These are phyloP conservation scores for Ceratonia siliqua DNA, from an alignment of 306 rosid species.

Conservation along the genomic window DNA sequence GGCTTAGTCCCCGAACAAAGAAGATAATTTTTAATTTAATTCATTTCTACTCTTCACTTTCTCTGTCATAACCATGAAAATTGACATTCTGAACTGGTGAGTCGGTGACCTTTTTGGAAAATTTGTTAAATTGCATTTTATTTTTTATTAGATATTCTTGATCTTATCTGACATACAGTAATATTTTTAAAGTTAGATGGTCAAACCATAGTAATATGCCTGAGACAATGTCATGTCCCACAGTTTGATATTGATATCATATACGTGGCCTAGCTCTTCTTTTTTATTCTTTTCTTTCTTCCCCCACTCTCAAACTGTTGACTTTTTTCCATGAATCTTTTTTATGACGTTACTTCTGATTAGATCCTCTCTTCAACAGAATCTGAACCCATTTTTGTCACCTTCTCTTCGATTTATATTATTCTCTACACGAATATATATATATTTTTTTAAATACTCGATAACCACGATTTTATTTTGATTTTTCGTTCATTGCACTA, in stretches of 20 bases:
- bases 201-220: slow-evolving; percentile 44
- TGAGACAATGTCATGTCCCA: slow-evolving; percentile 28
- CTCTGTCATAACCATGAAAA: too few species aligned
- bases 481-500: not conserved
- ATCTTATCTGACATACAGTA: slow-evolving; percentile 3
- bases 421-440: too few species aligned
- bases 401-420: not conserved
- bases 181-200: slow-evolving; percentile 18
- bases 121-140: slow-evolving; percentile 36
- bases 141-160: slow-evolving; percentile 29
- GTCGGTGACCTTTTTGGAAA: slow-evolving; percentile 45
- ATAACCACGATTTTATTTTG: not conserved
- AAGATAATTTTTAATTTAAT: too few species aligned
- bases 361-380: slow-evolving; percentile 61
- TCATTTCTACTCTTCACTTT: too few species aligned
- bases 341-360: slow-evolving; percentile 57
- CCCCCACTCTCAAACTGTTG: slow-evolving; percentile 38
- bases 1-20: too few species aligned
- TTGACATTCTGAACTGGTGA: too few species aligned
- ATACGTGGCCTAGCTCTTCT: not conserved
- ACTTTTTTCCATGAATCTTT: slow-evolving; percentile 42
- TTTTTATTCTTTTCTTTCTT: not conserved
- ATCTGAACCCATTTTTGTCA: slow-evolving; percentile 43
- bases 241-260: slow-evolving; percentile 21
- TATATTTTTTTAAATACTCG: not conserved